phyloP scores from a whole-genome alignment of 202 grass and related monocot species.

The Setaria viridis region DNA sequence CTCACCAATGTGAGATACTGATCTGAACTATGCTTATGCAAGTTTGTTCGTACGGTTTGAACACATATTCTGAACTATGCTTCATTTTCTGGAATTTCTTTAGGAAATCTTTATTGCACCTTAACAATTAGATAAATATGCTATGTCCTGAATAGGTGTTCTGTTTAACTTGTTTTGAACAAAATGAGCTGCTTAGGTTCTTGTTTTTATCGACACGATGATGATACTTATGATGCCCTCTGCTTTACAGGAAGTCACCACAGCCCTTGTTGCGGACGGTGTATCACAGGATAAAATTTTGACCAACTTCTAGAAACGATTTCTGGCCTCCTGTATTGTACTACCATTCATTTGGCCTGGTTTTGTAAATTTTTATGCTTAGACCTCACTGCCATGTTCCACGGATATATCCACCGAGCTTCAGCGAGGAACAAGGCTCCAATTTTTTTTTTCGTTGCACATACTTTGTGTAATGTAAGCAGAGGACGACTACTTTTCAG shows the following conservation, averaged over 20 bases:
- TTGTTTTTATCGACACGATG: not conserved
- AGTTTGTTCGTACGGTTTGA: conserved; percentile 4
- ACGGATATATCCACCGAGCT: not conserved
- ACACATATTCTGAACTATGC: not conserved
- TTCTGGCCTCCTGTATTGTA: conserved; percentile 26
- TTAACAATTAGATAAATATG: not conserved
- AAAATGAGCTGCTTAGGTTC: not conserved
- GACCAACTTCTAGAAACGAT: conserved; percentile 64
- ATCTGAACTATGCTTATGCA: conserved; percentile 10
- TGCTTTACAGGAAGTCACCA: conserved; percentile 64
- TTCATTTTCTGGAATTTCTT: not conserved
- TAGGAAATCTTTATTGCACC: not conserved
- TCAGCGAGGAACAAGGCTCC: not conserved
- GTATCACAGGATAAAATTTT: conserved; percentile 85
- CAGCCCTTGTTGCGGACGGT: conserved; percentile 66
- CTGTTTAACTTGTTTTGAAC: not conserved
- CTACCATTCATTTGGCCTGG: conserved; percentile 6
- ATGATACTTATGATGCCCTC: conserved; percentile 26
- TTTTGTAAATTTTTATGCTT: conserved; percentile 24
- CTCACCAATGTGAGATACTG: too few relatives aligned
- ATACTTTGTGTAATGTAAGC: not conserved
- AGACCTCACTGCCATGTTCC: not conserved
- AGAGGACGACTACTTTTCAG: not conserved
- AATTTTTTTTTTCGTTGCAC: not conserved
- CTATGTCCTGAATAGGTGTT: not conserved